Base-by-base conservation (phyloP, 106 monocot species). In the Iris macrosiphon region DNA sequence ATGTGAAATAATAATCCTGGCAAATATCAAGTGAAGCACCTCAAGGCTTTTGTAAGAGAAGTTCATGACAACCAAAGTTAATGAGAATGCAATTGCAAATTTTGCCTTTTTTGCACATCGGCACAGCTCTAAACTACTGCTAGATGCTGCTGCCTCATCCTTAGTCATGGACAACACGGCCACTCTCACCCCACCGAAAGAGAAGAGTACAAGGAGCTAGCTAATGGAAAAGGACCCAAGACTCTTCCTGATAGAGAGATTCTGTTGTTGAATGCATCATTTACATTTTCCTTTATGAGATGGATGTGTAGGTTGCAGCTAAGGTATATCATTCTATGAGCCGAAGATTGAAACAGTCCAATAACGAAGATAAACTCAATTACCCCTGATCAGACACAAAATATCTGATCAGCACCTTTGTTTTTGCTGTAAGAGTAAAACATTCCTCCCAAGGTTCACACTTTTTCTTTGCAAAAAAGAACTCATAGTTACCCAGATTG, bases 21-120 rank as follows among this genome's bases (percentile, higher is more conserved):
- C 96, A 89, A 90, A 57, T 96, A 96, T 53, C 89, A 96, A 32
- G 96, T 96, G 40, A 96, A 90, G 52, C 82, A 90, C 55, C 82
- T 96, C 1, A 96, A 96, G 55, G 29, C 53, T 14, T 82, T 65
- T n/a, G 49, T 96, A 89, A 5, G 96, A 96, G 72, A 85, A 79
- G 62, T 95, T 82, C 76, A 65, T 95, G 74, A 85, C 82, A 18
- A 85, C 95, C 24, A 95, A 81, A 66, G 75, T 90, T 42, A 76
- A 59, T 15, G 89, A 96, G 9, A 96, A 82, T 46, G 96, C 89
- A 0, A 59, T 96, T 12, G 35, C 51, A 1, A 82, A 52, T 35
- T 96, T 69, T 49, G 83, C 72, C 27, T 96, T n/a, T n/a, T n/a
- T 96, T 45, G 85, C 90, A 0, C 89, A 89, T 40, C 59, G 68